These are phyloP conservation scores for Fusarium pininemorale DNA, from an alignment of 2,329 filamentous ascomycete genomes.

Conservation along the genomic window DNA sequence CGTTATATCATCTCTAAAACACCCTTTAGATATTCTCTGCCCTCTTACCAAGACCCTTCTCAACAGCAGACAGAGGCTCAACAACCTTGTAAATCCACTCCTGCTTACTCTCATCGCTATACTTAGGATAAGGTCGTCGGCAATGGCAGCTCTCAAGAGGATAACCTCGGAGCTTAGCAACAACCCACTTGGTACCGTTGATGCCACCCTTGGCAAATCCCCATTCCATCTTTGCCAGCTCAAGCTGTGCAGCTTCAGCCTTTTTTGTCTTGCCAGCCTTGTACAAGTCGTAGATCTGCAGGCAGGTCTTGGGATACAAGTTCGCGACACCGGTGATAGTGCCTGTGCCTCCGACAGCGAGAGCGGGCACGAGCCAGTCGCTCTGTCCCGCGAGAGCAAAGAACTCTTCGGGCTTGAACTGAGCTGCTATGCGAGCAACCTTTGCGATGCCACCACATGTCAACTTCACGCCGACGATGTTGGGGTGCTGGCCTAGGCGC, in stretches of 20 bases:
- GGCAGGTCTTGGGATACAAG: constrained; percentile 66
- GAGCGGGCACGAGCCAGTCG: constrained; percentile 73
- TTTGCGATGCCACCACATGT: constrained; percentile 81
- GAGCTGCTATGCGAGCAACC: constrained; percentile 66
- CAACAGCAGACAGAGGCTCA: constrained; percentile 34
- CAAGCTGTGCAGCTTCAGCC: constrained; percentile 59
- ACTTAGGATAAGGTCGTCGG: constrained; percentile 63
- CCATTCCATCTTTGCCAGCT: constrained; percentile 63
- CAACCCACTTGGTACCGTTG: constrained; percentile 69
- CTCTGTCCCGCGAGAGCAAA: constrained; percentile 75
- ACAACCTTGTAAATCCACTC: constrained; percentile 45
- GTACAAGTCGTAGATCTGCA: constrained; percentile 60
- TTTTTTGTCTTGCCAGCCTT: constrained; percentile 56
- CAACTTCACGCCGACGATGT: constrained; percentile 76
- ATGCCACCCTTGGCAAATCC: constrained; percentile 67
- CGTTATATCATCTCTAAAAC: neutral
- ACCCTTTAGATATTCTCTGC: constrained; percentile 6
- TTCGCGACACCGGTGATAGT: constrained; percentile 72
- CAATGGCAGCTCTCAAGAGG: constrained; percentile 60
- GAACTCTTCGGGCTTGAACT: constrained; percentile 65
- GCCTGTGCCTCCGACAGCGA: constrained; percentile 67
- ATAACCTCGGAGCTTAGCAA: constrained; percentile 63
- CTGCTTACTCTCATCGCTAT: constrained; percentile 47
- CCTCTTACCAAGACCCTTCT: constrained; percentile 38
- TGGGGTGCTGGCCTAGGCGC: constrained; percentile 64